Conservation (phyloP, 345 rosid species). For the Limnanthes douglasii region DNA sequence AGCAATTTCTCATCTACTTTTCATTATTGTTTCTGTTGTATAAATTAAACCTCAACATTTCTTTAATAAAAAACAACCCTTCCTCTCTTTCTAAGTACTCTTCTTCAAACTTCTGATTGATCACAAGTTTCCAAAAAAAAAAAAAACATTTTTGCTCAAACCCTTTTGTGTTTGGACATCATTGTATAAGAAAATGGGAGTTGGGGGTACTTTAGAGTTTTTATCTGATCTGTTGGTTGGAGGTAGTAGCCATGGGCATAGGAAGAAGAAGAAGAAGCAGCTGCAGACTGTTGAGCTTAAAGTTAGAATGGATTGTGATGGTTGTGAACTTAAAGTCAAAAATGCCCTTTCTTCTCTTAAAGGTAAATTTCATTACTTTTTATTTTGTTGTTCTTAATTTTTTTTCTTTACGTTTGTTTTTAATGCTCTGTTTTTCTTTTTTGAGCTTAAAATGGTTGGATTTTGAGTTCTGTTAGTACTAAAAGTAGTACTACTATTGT, state of each 20-base stretch:
- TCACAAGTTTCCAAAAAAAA: too few relatives aligned
- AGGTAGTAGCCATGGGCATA: constrained; percentile 34
- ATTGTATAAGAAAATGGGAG: constrained; percentile 52
- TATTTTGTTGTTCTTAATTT: background rate
- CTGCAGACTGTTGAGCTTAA: constrained; percentile 81
- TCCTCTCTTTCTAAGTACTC: too few relatives aligned
- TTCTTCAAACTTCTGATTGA: too few relatives aligned
- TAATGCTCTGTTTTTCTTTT: too few relatives aligned
- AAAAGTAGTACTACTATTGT: too few relatives aligned
- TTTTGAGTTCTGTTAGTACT: too few relatives aligned
- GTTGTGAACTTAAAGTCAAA: constrained; percentile 92
- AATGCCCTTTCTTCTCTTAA: constrained; percentile 68
- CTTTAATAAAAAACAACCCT: too few relatives aligned
- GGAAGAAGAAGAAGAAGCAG: constrained; percentile 51
- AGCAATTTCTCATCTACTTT: too few relatives aligned
- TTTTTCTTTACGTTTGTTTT: background rate
- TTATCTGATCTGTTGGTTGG: constrained; percentile 53
- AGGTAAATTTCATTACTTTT: constrained; percentile 24
- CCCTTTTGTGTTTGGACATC: too few relatives aligned
- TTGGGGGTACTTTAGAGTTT: constrained; percentile 70
- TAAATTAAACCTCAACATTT: too few relatives aligned
- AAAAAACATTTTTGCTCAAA: too few relatives aligned
- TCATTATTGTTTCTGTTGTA: too few relatives aligned
- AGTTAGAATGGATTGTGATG: constrained; percentile 98
- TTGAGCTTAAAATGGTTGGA: background rate